Conservation (phyloP, 108 stramenopile species). For the Skeletonema tropicum region DNA sequence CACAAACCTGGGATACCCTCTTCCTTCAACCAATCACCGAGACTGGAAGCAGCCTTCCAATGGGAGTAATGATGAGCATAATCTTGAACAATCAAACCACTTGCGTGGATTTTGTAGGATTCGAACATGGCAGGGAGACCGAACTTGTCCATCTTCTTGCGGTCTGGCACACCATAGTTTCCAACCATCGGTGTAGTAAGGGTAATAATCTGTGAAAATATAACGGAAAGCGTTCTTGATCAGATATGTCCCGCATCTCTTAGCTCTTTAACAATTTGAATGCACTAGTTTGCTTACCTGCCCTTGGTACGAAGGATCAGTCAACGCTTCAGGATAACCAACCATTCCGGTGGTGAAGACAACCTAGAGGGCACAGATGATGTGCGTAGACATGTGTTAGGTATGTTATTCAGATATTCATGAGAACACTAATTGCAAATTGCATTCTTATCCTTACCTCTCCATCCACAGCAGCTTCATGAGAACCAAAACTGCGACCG, state of each 20-base stretch:
- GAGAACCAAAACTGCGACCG: slow-evolving; percentile 78
- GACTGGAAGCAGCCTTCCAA: slow-evolving; percentile 94
- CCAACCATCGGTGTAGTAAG: slow-evolving; percentile 97
- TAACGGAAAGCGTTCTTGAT: not conserved
- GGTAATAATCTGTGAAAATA: slow-evolving; percentile 71
- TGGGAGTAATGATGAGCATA: slow-evolving; percentile 93
- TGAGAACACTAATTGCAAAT: slow-evolving; percentile 2
- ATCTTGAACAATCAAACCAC: slow-evolving; percentile 92
- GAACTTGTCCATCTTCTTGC: slow-evolving; percentile 77
- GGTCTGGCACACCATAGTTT: slow-evolving; percentile 98
- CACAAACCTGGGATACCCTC: slow-evolving; percentile 93
- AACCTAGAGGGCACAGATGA: slow-evolving; percentile 65
- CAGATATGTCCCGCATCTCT: not conserved
- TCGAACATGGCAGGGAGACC: slow-evolving; percentile 94
- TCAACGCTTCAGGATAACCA: slow-evolving; percentile 98
- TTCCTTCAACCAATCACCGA: slow-evolving; percentile 97
- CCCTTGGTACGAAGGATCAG: slow-evolving; percentile 98
- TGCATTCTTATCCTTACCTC: slow-evolving; percentile 62
- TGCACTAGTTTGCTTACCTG: slow-evolving; percentile 67
- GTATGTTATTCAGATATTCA: not conserved
- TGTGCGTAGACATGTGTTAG: not conserved
- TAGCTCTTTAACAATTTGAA: not conserved
- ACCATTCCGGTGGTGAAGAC: slow-evolving; percentile 99
- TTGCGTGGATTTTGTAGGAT: slow-evolving; percentile 92
- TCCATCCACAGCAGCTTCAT: slow-evolving; percentile 74